Evolutionary conservation across 1,139 yeast species (phyloP), one percentile per base, ranked within the genome.

Genomic region (Maudiozyma humilis): DNA sequence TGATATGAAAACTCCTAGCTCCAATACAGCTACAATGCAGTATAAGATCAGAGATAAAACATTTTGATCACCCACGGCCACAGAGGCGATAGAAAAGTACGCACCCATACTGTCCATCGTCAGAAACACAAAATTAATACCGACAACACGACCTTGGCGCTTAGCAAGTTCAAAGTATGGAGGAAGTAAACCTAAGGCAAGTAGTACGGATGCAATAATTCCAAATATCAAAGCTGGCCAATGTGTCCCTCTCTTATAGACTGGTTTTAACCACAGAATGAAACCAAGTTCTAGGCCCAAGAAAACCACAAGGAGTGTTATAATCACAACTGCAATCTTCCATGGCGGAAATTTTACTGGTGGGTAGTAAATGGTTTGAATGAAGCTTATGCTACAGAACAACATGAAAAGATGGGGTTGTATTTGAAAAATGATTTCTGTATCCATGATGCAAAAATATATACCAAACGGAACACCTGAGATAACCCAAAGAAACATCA

Each of bases 181-280:
- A 0, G 96, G 96, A 2, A 89, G 56, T 38, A 89, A 69, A 0
- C 97, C 97, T 2, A 76, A 56, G 0, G 86, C 95, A 23, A 89
- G 68, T 20, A 85, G 62, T 0, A 88, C 70, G 0, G 94, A 78
- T 0, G 96, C 96, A 34, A 85, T 51, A 14, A 85, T 73, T 15
- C 96, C 97, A 48, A 86, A 73, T 37, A 88, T 71, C 32, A 86
- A 63, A 57, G 79, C 73, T 6, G 96, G 96, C 93, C 95, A 88
- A 29, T 68, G 66, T 1, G 49, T 56, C 0, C 70, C 70, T 6
- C 67, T 71, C 8, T 65, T 62, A 57, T 85, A 74, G 1, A 85
- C 62, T 1, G 79, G 81, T 32, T 84, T 69, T 44, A 89, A 67
- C 70, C 93, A 86, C 17, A 85, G 55, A 25, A 84, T 79, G 49